These are phyloP conservation scores for Botrytis fragariae DNA, from an alignment of 2,329 filamentous ascomycete genomes.

Conservation along the genomic window DNA sequence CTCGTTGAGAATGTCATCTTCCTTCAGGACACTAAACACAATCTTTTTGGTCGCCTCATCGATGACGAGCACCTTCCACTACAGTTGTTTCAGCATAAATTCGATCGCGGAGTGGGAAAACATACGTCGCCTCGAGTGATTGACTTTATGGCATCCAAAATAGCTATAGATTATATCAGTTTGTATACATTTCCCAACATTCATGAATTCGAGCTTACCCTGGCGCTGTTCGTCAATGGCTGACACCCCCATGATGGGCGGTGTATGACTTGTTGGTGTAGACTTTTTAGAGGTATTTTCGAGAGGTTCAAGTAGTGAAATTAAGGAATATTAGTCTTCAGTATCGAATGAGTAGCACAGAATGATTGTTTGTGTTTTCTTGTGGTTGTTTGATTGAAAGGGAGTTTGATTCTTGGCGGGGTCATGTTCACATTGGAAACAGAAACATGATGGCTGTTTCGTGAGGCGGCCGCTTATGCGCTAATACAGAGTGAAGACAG, in stretches of 20 bases:
- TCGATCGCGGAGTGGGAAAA: constrained; percentile 19
- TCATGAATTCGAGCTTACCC: constrained; percentile 48
- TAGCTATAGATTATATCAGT: constrained; percentile 50
- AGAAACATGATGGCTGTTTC: constrained; percentile 14
- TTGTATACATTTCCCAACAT: too few species aligned
- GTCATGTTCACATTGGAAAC: constrained; percentile 15
- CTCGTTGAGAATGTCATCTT: constrained; percentile 95
- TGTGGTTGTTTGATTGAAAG: constrained; percentile 11
- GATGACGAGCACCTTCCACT: constrained; percentile 97
- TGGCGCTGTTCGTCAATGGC: constrained; percentile 82
- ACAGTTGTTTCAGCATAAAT: constrained; percentile 25
- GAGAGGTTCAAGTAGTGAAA: background rate
- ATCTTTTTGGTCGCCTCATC: constrained; percentile 82
- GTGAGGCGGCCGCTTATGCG: constrained; percentile 14
- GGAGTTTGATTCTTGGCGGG: constrained; percentile 15
- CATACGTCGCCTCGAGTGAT: constrained; percentile 80
- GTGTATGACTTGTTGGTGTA: constrained; percentile 17
- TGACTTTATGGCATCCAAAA: constrained; percentile 70
- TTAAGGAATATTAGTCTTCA: background rate
- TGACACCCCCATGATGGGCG: constrained; percentile 56
- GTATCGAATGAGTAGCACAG: background rate
- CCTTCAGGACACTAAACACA: constrained; percentile 84
- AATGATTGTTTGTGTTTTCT: background rate
- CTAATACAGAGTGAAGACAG: constrained; percentile 2
- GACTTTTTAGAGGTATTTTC: background rate